phyloP scores from a whole-genome alignment of 164 flowering plant genomes.

The Liquidambar formosana region DNA sequence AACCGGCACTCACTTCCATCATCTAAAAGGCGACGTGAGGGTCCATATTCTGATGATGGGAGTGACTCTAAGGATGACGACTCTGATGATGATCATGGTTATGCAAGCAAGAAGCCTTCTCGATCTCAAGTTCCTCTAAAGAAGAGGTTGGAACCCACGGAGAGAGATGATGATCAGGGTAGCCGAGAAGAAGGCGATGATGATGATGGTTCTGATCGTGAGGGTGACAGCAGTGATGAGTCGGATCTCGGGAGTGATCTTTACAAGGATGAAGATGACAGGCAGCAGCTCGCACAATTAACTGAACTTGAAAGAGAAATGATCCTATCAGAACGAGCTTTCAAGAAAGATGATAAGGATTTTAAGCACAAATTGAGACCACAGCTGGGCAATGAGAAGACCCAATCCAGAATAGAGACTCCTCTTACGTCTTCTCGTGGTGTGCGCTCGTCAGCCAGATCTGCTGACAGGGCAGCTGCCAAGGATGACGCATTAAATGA shows the following conservation, averaged over 20 bases:
- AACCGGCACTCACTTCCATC: conserved; percentile 58
- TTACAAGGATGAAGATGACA: conserved; percentile 79
- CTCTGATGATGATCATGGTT: conserved; percentile 69
- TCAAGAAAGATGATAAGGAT: conserved; percentile 58
- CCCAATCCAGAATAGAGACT: conserved; percentile 48
- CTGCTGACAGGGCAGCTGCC: conserved; percentile 68
- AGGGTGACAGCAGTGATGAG: conserved; percentile 68
- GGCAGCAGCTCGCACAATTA: conserved; percentile 66
- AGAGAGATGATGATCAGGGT: conserved; percentile 65
- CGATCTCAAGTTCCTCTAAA: conserved; percentile 89
- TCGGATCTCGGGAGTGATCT: conserved; percentile 86
- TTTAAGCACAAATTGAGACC: conserved; percentile 59
- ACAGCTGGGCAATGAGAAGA: conserved; percentile 49
- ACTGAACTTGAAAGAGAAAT: conserved; percentile 84
- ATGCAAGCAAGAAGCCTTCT: conserved; percentile 64
- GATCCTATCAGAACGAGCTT: conserved; percentile 73
- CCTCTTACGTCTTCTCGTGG: conserved; percentile 52
- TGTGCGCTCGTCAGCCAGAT: conserved; percentile 63
- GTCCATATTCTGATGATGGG: conserved; percentile 80
- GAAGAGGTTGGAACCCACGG: conserved; percentile 76
- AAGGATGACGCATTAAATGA: conserved; percentile 89
- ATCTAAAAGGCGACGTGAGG: conserved; percentile 59
- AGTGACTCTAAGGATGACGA: conserved; percentile 88
- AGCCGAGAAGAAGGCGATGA: conserved; percentile 53
- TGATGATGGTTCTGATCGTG: conserved; percentile 46